Conservation (phyloP, 257 asterid genomes). For the Rhazya stricta region DNA sequence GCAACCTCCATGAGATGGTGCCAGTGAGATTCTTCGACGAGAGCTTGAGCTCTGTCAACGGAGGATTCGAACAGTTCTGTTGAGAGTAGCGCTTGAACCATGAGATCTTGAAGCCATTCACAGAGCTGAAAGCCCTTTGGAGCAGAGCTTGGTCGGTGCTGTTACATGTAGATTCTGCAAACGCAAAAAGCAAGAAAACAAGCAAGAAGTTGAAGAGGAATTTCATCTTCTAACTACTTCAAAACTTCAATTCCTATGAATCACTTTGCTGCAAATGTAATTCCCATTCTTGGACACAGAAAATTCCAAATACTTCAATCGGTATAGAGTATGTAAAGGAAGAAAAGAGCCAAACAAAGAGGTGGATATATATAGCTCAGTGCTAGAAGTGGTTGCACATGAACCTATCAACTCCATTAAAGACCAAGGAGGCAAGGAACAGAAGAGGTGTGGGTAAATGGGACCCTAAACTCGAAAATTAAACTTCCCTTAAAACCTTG, state of each 20-base stretch:
- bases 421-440: neutral
- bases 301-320: neutral
- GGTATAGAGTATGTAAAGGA: neutral
- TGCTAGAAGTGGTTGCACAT: constrained; percentile 12
- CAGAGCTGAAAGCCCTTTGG: constrained; percentile 64
- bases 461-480: neutral
- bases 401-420: constrained; percentile 3
- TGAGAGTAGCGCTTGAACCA: constrained; percentile 35
- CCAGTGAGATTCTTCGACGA: constrained; percentile 66
- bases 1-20: constrained; percentile 60
- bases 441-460: neutral
- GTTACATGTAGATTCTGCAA: constrained; percentile 42
- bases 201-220: constrained; percentile 29
- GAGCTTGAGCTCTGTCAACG: constrained; percentile 40
- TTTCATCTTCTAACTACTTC: constrained; percentile 23
- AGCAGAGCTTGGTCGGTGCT: constrained; percentile 38
- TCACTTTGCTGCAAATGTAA: neutral
- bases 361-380: neutral
- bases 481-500: too few species aligned
- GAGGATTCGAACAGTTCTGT: constrained; percentile 36
- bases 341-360: neutral
- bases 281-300: neutral
- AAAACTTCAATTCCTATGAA: neutral
- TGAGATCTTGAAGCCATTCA: constrained; percentile 55
- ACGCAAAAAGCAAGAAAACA: constrained; percentile 28